Conservation (phyloP, 2,329 filamentous ascomycete species). For the Dactylellina sp. region DNA sequence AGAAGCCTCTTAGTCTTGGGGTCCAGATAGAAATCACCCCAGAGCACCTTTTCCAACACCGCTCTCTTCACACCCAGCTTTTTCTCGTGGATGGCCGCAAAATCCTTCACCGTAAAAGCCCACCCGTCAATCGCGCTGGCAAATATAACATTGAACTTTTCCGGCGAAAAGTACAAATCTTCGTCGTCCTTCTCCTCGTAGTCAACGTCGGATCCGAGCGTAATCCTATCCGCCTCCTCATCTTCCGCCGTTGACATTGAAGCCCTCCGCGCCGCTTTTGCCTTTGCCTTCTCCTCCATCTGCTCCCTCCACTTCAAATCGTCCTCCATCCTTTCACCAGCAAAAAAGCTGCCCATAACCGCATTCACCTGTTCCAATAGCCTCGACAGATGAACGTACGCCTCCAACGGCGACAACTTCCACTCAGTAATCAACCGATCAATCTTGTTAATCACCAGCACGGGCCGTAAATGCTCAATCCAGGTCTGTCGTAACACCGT, state of each 20-base stretch:
- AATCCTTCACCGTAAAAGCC: conserved; percentile 96
- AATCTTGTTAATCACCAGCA: conserved; percentile 98
- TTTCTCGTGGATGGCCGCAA: conserved; percentile 92
- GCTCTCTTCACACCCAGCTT: conserved; percentile 94
- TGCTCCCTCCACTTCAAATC: conserved; percentile 94
- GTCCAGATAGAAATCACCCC: conserved; percentile 96
- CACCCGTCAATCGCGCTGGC: conserved; percentile 98
- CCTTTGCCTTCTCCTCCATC: conserved; percentile 86
- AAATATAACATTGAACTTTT: conserved; percentile 99
- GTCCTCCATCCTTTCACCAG: conserved; percentile 98
- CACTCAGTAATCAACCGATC: conserved; percentile 93
- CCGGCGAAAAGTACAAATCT: conserved; percentile 96
- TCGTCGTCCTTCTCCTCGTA: conserved; percentile 95
- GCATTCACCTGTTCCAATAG: conserved; percentile 96
- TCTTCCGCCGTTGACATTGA: conserved; percentile 63
- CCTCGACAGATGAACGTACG: conserved; percentile 87
- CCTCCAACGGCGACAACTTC: conserved; percentile 90
- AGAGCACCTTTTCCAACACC: conserved; percentile 89
- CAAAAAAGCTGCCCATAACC: conserved; percentile 95
- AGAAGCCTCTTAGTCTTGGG: conserved; percentile 96
- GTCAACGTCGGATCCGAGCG: conserved; percentile 67
- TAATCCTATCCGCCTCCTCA: conserved; percentile 70
- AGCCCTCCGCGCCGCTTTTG: conserved; percentile 60
- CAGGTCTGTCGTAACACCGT: conserved; percentile 95
- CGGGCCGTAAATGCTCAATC: conserved; percentile 92